Evolutionary conservation across 2,329 filamentous ascomycete species (phyloP), one percentile per base, ranked within the genome.

Genomic region (Hymenoscyphus fraxineus): DNA sequence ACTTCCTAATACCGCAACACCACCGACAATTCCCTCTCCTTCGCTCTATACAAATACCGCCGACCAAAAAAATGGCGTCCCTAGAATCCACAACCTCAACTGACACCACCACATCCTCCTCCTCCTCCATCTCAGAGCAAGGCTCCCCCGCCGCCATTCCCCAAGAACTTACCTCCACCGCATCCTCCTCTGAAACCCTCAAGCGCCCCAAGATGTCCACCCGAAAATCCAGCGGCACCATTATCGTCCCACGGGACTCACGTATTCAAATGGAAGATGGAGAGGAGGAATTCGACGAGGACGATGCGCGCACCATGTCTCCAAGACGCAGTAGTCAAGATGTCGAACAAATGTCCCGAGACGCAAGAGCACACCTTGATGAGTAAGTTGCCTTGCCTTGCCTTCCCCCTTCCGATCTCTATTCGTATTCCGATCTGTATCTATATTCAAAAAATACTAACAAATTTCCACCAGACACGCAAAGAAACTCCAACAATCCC

Each of bases 281-380:
- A 67, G 84, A 91, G 68, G 75, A 76, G 69, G 68, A 72, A 6
- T 91, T 93, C 71, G 92, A 93, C 32, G 90, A 93, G 31, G 90
- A 92, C 76, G 93, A 97, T 76, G 93, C 95, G 67, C 83, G 94
- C 73, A 91, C 92, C 66, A 98, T 99, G 94, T 97, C 93, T 76
- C 94, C 94, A 2, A 83, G 94, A 71, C 83, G 94, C 72, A 97
- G 92, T 69, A 96, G 89, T 72, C 92, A 95, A 74, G 94, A 98
- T 75, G 85, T 97, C 62, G 91, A 97, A 77, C 89, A 88, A 74
- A 85, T 98, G 76, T 90, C 93, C 71, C 88, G 91, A 73, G 91
- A 94, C 74, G 92, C 93, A 44, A 83, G 93, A 63, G 84, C 84
- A 70, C 85, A 88, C 71, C 76, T 88, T 69, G 73, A 71, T 61